phyloP scores from a whole-genome alignment of 108 stramenopile species.

The Skeletonema tropicum region DNA sequence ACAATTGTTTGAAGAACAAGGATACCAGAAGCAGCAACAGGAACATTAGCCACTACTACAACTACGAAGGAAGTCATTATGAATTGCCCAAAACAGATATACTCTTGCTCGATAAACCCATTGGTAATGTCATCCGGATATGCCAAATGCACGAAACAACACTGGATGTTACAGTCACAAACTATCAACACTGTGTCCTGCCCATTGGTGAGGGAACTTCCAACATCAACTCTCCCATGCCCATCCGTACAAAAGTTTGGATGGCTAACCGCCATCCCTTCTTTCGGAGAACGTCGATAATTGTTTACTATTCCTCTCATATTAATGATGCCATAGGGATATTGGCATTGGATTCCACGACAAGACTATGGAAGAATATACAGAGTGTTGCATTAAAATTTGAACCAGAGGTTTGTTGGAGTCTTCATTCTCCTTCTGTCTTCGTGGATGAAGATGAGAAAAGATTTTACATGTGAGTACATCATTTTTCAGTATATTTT shows the following conservation, averaged over 20 bases:
- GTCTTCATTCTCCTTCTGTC: slow-evolving; percentile 6
- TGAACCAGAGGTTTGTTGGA: neutral
- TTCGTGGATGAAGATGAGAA: neutral
- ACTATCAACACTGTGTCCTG: too few species aligned
- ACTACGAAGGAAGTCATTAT: too few species aligned
- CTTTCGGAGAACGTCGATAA: neutral
- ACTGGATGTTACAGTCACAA: too few species aligned
- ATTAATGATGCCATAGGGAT: neutral
- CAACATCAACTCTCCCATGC: slow-evolving; percentile 12
- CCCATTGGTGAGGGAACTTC: neutral
- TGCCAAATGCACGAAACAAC: too few species aligned
- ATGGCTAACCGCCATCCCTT: neutral
- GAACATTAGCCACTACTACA: too few species aligned
- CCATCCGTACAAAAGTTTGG: slow-evolving; percentile 2
- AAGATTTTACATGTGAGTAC: slow-evolving; percentile 11
- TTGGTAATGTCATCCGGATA: too few species aligned
- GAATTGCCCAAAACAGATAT: too few species aligned
- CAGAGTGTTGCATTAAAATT: neutral
- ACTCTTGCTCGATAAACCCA: too few species aligned
- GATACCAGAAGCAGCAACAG: too few species aligned
- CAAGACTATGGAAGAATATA: neutral
- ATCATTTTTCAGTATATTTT: neutral
- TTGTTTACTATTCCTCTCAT: slow-evolving; percentile 11
- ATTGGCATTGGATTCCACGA: too few species aligned
- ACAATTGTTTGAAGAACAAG: too few species aligned